Conservation (phyloP, 257 asterid species). For the Solanum paucissectum region DNA sequence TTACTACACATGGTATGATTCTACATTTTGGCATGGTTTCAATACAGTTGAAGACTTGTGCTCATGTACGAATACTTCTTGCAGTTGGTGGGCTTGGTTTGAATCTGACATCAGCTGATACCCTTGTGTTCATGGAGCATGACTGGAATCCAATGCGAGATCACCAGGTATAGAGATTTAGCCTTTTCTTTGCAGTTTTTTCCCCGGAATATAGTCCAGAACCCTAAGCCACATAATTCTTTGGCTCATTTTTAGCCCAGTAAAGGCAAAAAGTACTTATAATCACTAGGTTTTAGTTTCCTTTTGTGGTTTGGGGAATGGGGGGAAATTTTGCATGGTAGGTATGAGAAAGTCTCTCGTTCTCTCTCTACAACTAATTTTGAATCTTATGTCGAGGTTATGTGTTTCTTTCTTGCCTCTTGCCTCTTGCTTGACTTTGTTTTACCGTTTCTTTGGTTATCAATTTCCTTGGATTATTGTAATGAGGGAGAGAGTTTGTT, state of each 20-base stretch:
- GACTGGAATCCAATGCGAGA: constrained; percentile 99
- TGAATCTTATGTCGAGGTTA: background rate
- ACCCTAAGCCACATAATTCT: background rate
- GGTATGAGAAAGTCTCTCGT: too few species aligned
- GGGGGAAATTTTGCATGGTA: background rate
- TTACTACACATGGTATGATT: constrained; percentile 83
- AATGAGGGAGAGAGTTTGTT: background rate
- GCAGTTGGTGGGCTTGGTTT: constrained; percentile 99
- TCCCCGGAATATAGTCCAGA: background rate
- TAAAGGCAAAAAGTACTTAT: background rate
- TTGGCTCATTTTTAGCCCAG: background rate
- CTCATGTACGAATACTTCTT: background rate
- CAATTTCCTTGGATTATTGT: background rate
- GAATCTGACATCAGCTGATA: constrained; percentile 96
- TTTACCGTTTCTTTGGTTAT: background rate
- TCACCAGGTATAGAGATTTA: constrained; percentile 61
- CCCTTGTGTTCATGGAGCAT: constrained; percentile 99
- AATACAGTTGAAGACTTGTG: background rate
- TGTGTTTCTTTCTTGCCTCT: too few species aligned
- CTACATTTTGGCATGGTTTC: background rate
- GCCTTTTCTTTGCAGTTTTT: background rate
- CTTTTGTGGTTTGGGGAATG: background rate
- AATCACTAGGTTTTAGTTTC: background rate
- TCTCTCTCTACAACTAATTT: background rate
- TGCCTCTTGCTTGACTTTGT: background rate